These are phyloP conservation scores for Schizonepeta tenuifolia DNA, from an alignment of 257 asterid genomes.

Conservation along the genomic window DNA sequence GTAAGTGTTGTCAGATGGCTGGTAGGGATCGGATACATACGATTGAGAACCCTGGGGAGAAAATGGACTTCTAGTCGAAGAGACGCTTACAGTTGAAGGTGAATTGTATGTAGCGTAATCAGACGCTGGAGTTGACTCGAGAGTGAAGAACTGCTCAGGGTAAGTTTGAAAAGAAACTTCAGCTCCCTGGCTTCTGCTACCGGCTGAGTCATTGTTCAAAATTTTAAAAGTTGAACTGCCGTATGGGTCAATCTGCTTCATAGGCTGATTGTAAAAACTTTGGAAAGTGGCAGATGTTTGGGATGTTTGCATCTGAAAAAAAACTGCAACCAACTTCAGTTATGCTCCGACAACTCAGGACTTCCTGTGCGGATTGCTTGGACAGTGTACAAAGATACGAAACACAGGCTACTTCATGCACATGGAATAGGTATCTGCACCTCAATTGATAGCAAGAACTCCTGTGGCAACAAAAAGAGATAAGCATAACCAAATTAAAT, in stretches of 20 bases:
- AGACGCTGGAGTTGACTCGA: conserved; percentile 77
- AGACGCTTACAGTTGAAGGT: conserved; percentile 62
- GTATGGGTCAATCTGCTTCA: conserved; percentile 51
- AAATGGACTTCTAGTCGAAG: conserved; percentile 71
- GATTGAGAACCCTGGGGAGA: conserved; percentile 87
- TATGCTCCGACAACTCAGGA: background rate
- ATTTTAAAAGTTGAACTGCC: conserved; percentile 50
- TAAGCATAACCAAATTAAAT: background rate
- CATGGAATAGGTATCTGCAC: conserved; percentile 1
- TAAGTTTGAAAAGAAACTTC: conserved; percentile 55
- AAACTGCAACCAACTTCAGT: conserved; percentile 26
- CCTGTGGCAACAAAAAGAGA: conserved; percentile 14
- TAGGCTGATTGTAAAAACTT: conserved; percentile 52
- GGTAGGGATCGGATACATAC: conserved; percentile 59
- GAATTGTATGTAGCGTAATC: conserved; percentile 52
- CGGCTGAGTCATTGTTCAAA: conserved; percentile 57
- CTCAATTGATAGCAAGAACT: conserved; percentile 25
- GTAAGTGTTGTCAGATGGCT: conserved; percentile 57
- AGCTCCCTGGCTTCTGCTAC: conserved; percentile 53
- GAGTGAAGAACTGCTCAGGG: conserved; percentile 69
- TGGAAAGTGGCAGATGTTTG: conserved; percentile 54
- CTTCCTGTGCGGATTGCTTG: background rate
- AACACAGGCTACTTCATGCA: conserved; percentile 19
- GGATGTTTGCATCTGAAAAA: conserved; percentile 64
- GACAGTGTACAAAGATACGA: conserved; percentile 6